Conservation (phyloP, 345 rosid genomes). For the Ricinus communis region DNA sequence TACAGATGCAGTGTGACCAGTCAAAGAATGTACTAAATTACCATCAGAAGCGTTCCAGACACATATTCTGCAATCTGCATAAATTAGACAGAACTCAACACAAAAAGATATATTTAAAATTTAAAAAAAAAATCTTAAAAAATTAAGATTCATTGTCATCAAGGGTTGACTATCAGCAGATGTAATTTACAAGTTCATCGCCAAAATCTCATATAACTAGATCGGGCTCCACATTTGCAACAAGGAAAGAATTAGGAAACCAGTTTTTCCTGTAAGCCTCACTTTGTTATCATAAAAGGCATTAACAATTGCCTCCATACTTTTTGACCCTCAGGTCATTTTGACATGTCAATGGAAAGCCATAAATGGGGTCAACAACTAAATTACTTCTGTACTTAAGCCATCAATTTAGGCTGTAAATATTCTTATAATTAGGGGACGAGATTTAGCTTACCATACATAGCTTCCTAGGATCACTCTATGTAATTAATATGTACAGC, state of each 20-base stretch:
- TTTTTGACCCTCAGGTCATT: not conserved
- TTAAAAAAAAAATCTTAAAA: slow-evolving; percentile 1
- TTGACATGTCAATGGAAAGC: too few relatives aligned
- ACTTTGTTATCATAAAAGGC: not conserved
- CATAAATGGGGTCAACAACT: too few relatives aligned
- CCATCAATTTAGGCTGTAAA: too few relatives aligned
- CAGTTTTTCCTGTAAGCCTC: not conserved
- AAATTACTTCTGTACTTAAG: too few relatives aligned
- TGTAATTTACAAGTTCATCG: not conserved
- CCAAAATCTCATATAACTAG: not conserved
- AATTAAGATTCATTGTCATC: slow-evolving; percentile 1
- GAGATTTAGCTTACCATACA: too few relatives aligned
- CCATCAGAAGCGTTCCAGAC: slow-evolving; percentile 99
- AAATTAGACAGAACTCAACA: slow-evolving; percentile 18
- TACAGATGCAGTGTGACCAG: slow-evolving; percentile 93
- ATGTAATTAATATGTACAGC: too few relatives aligned
- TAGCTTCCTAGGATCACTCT: not conserved
- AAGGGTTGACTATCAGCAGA: not conserved
- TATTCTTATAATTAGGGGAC: too few relatives aligned
- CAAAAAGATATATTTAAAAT: slow-evolving; percentile 9
- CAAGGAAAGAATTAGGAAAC: not conserved
- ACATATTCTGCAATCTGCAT: slow-evolving; percentile 98
- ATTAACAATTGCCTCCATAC: not conserved
- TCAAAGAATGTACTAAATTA: slow-evolving; percentile 89
- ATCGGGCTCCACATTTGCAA: not conserved